A percentile compares a stretch with the other conserved stretches of the same genome.
These are phyloP conservation scores for Gossypium stocksii DNA, from an alignment of 345 rosid species.

Conservation along the genomic window DNA sequence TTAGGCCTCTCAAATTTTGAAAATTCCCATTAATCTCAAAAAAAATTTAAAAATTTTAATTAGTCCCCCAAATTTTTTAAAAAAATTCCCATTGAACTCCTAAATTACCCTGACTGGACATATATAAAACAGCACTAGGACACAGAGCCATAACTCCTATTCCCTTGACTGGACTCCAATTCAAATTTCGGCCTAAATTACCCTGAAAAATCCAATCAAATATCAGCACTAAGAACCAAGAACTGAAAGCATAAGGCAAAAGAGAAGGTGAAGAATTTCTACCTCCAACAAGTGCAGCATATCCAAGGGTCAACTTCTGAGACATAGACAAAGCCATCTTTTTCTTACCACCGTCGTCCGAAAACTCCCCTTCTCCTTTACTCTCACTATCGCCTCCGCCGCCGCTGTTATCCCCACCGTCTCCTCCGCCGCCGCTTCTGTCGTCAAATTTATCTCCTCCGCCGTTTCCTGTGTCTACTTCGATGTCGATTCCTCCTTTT, in stretches of 20 bases:
- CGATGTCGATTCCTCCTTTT: conserved; percentile 25
- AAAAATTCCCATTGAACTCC: no score
- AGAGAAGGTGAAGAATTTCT: not conserved
- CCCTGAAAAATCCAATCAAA: not conserved
- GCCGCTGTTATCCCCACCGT: not conserved
- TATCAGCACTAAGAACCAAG: not conserved
- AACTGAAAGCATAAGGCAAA: not conserved
- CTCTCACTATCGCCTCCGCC: conserved; percentile 5
- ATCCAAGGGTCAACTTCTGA: conserved; percentile 35
- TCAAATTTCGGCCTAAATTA: not conserved
- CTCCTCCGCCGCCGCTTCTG: conserved; percentile 8
- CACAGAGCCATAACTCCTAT: no score
- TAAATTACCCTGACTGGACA: no score
- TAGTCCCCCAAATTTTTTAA: no score
- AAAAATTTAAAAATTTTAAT: no score
- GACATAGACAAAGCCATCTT: conserved; percentile 52
- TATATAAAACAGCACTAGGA: no score
- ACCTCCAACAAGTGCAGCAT: not conserved
- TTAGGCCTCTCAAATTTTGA: no score
- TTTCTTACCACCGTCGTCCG: conserved; percentile 8
- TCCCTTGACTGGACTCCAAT: not conserved
- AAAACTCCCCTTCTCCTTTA: conserved; percentile 3
- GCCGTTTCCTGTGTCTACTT: conserved; percentile 8
- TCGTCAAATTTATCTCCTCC: conserved; percentile 13
- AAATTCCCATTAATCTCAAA: no score